Evolutionary conservation across 177 flowering plant genomes (phyloP).

Genomic region (Vitis hybrid): DNA sequence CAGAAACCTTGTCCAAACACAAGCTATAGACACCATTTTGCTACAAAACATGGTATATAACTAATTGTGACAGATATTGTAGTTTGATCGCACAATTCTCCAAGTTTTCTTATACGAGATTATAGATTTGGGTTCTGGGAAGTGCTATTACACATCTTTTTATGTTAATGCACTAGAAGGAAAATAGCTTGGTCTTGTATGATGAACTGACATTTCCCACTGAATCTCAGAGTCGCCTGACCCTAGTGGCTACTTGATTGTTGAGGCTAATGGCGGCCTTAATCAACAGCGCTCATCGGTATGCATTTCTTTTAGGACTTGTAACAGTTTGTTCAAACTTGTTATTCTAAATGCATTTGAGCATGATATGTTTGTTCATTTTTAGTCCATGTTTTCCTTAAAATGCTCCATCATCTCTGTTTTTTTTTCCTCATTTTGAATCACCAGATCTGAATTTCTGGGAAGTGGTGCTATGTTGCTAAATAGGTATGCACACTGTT

Average conservation of each 20-base stretch:
- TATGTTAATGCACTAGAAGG: too few relatives aligned
- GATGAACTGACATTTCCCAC: constrained; percentile 7
- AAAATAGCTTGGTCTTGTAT: background rate
- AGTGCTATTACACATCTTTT: background rate
- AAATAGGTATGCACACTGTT: too few relatives aligned
- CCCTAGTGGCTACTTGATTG: constrained; percentile 59
- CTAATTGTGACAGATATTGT: background rate
- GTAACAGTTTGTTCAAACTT: background rate
- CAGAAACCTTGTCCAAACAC: constrained; percentile 52
- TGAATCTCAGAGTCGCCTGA: constrained; percentile 39
- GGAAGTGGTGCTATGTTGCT: too few relatives aligned
- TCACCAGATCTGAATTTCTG: background rate
- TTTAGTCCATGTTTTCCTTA: background rate
- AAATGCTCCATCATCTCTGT: background rate
- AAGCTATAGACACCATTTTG: constrained; percentile 20
- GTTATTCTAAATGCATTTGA: background rate
- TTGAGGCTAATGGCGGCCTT: constrained; percentile 94
- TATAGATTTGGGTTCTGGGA: background rate
- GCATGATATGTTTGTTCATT: background rate
- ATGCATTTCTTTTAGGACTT: constrained; percentile 17
- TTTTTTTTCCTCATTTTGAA: background rate
- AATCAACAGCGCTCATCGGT: constrained; percentile 96
- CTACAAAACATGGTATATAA: constrained; percentile 10
- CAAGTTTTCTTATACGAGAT: background rate
- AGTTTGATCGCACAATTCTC: background rate